Conservation (phyloP, 2,329 filamentous ascomycete genomes). For the Colletotrichum tabaci region DNA sequence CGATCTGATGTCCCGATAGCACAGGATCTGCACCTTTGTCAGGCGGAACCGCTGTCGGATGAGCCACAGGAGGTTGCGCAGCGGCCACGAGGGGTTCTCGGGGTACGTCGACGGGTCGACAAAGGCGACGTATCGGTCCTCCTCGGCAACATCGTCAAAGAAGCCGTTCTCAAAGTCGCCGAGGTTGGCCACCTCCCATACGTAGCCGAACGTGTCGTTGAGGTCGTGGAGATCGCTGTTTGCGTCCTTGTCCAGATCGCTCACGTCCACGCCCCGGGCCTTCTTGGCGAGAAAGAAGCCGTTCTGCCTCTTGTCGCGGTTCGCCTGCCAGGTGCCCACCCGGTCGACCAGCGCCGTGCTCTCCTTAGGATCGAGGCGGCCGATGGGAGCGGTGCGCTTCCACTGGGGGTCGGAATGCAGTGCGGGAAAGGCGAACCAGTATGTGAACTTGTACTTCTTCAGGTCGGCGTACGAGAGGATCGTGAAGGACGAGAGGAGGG, state of each 20-base stretch:
- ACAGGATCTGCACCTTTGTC: conserved; percentile 84
- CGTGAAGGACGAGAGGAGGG: conserved; percentile 89
- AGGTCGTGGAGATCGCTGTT: conserved; percentile 42
- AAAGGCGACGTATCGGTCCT: conserved; percentile 88
- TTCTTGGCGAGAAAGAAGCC: conserved; percentile 97
- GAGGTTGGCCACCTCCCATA: conserved; percentile 84
- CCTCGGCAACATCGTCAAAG: conserved; percentile 79
- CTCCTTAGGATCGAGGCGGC: conserved; percentile 75
- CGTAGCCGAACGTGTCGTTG: conserved; percentile 61
- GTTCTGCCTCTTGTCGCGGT: conserved; percentile 83
- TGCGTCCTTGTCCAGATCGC: conserved; percentile 36
- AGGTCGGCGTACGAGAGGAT: conserved; percentile 94
- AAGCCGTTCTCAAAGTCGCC: conserved; percentile 88
- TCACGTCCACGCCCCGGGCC: conserved; percentile 56
- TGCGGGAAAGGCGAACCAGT: conserved; percentile 97
- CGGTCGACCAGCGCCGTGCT: conserved; percentile 84
- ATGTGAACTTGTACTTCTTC: conserved; percentile 98
- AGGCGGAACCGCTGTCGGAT: conserved; percentile 87
- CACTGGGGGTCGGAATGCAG: conserved; percentile 90
- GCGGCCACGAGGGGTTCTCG: conserved; percentile 90
- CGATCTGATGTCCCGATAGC: conserved; percentile 88
- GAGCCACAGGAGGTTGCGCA: conserved; percentile 90
- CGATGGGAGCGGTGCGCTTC: conserved; percentile 72
- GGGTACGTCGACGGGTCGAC: conserved; percentile 93
- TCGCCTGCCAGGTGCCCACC: conserved; percentile 89